phyloP scores from a whole-genome alignment of 164 flowering plant genomes.

The Echeveria elegans region DNA sequence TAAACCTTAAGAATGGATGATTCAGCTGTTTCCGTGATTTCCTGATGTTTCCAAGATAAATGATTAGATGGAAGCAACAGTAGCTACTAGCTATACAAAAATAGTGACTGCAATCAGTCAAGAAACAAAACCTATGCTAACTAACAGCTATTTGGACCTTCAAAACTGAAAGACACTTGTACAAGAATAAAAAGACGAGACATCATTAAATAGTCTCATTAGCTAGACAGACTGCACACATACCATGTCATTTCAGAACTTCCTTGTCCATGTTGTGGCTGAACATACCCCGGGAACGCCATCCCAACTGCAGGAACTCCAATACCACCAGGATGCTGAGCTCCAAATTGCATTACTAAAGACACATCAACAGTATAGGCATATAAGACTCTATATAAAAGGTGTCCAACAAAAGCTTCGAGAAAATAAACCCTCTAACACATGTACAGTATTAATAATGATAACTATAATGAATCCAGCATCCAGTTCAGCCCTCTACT shows the following conservation, averaged over 20 bases:
- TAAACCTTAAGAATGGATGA: background rate
- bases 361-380: background rate
- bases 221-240: slow-evolving; percentile 8
- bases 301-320: slow-evolving; percentile 18
- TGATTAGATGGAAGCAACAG: background rate
- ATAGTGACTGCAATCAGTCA: background rate
- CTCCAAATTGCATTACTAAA: background rate
- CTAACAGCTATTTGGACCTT: background rate
- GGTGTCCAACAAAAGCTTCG: background rate
- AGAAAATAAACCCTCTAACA: background rate
- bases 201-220: background rate
- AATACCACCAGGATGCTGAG: background rate
- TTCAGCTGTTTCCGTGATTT: background rate
- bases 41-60: background rate
- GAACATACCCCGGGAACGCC: slow-evolving; percentile 99
- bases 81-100: background rate
- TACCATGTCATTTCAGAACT: slow-evolving; percentile 95
- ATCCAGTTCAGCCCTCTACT: background rate
- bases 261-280: slow-evolving; percentile 72
- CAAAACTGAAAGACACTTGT: background rate
- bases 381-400: background rate
- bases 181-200: background rate
- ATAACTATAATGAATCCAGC: background rate
- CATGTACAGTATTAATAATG: background rate
- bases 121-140: background rate